A percentile compares a stretch with the other conserved stretches of the same genome.
phyloP scores from a whole-genome alignment of 1,284 basidiomycete genomes.

The Psilocybe mexicana region DNA sequence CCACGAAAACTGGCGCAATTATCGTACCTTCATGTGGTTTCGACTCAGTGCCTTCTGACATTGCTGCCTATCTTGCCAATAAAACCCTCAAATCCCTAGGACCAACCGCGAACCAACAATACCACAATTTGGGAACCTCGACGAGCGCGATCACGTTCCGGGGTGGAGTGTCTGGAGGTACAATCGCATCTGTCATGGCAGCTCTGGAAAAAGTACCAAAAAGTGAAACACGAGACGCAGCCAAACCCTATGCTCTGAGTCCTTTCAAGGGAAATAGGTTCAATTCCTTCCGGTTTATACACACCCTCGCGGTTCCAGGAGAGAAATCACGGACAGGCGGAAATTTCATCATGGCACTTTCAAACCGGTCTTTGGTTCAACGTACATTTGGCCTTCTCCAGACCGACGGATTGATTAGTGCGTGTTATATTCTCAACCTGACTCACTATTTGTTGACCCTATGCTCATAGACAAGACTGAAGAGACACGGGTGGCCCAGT shows the following conservation, averaged over 20 bases:
- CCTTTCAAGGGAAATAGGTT: constrained; percentile 46
- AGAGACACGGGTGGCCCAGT: constrained; percentile 34
- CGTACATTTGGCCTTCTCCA: constrained; percentile 78
- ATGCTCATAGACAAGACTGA: constrained; percentile 11
- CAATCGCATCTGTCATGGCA: constrained; percentile 55
- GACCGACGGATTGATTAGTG: constrained; percentile 23
- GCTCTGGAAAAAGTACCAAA: constrained; percentile 49
- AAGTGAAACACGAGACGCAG: constrained; percentile 34
- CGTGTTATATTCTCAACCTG: constrained; percentile 6
- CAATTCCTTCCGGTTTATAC: constrained; percentile 42
- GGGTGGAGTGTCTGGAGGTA: constrained; percentile 71
- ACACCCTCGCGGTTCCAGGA: constrained; percentile 48
- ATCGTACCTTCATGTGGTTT: constrained; percentile 74
- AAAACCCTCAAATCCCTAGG: constrained; percentile 40
- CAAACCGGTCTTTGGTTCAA: constrained; percentile 72
- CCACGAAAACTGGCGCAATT: constrained; percentile 63
- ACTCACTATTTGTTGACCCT: neutral
- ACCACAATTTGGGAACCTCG: constrained; percentile 30
- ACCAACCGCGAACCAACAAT: constrained; percentile 13
- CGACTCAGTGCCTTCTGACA: constrained; percentile 74
- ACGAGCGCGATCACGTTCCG: constrained; percentile 50
- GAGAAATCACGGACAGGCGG: constrained; percentile 50
- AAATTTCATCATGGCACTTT: constrained; percentile 60
- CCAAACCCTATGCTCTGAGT: constrained; percentile 52
- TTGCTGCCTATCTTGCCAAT: constrained; percentile 55